Evolutionary conservation across 1,139 yeast species (phyloP).

Genomic region (Scheffersomyces titani): DNA sequence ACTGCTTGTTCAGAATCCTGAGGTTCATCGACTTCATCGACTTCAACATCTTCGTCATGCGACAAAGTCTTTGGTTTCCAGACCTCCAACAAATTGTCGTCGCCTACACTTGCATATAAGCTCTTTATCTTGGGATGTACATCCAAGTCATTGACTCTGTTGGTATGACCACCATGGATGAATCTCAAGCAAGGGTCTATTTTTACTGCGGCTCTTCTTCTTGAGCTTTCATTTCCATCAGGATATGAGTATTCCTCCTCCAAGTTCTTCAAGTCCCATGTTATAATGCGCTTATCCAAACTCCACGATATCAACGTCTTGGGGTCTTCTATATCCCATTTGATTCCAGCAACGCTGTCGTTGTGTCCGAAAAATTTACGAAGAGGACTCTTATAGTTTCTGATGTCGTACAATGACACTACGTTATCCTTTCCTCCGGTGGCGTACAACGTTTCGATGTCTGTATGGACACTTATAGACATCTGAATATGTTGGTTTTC

Average conservation of each 20-base stretch:
- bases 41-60: conserved; percentile 46
- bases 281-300: conserved; percentile 48
- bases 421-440: conserved; percentile 58
- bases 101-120: conserved; percentile 50
- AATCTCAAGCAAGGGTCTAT: conserved; percentile 62
- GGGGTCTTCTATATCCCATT: conserved; percentile 43
- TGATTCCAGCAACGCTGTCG: conserved; percentile 39
- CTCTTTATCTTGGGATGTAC: conserved; percentile 49
- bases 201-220: conserved; percentile 30
- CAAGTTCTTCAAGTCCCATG: conserved; percentile 52
- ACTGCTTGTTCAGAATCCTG: conserved; percentile 5
- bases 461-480: conserved; percentile 51
- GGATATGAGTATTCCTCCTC: conserved; percentile 48
- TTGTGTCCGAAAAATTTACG: conserved; percentile 54
- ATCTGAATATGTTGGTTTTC: conserved; percentile 49
- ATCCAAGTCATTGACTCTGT: conserved; percentile 50
- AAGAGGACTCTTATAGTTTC: conserved; percentile 48
- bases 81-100: conserved; percentile 53
- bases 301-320: conserved; percentile 46
- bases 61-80: conserved; percentile 52
- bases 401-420: conserved; percentile 51
- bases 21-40: conserved; percentile 26
- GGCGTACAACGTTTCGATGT: conserved; percentile 43
- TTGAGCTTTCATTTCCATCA: conserved; percentile 21
- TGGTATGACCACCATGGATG: conserved; percentile 63